Evolutionary conservation across 305 asterid genomes (phyloP).

Genomic region (Solanum hybrid): DNA sequence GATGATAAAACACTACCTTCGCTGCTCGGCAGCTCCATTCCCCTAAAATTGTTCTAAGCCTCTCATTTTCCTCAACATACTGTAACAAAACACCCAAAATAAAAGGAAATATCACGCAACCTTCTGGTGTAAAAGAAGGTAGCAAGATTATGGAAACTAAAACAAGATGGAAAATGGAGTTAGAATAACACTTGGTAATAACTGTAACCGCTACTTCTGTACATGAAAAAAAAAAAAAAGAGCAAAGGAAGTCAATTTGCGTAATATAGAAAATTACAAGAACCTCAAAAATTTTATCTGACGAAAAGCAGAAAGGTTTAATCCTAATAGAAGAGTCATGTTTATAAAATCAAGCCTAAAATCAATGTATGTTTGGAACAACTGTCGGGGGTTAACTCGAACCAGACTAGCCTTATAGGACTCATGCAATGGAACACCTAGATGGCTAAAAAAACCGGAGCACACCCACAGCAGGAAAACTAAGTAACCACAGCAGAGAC

Average conservation of each 20-base stretch:
- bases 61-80: slow-evolving; percentile 93
- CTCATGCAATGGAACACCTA: neutral
- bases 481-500: neutral
- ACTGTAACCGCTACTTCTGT: neutral
- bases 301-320: neutral
- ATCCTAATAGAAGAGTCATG: neutral
- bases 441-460: neutral
- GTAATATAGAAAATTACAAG: neutral
- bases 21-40: slow-evolving; percentile 98
- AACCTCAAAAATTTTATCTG: neutral
- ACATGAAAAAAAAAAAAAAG: neutral
- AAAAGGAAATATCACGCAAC: neutral
- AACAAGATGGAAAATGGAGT: neutral
- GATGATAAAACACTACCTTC: slow-evolving; percentile 34
- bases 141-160: neutral
- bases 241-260: neutral
- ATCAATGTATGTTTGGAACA: neutral
- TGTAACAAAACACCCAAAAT: neutral
- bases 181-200: neutral
- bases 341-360: neutral
- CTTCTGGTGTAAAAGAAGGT: neutral
- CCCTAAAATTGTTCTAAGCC: slow-evolving; percentile 86
- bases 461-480: neutral
- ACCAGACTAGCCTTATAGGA: neutral
- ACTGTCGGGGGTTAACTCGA: neutral